Conservation (phyloP, 805 yeast genomes). For the Saccharomycopsis sp. region DNA sequence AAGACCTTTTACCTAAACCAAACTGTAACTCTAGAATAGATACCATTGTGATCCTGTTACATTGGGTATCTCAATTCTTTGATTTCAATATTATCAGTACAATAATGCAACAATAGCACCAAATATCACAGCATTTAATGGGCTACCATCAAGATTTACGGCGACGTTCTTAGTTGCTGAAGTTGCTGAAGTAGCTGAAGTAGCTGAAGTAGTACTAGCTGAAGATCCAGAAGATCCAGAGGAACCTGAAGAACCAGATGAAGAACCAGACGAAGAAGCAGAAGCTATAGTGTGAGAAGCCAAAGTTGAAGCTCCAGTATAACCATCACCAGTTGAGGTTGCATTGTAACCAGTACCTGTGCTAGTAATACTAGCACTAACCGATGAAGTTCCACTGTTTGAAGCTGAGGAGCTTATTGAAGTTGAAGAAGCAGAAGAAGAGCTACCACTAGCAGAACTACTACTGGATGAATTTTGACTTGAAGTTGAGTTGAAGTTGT, state of each 20-base stretch:
- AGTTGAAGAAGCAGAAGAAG: slow-evolving; percentile 30
- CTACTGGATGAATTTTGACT: slow-evolving; percentile 30
- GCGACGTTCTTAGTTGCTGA: background rate
- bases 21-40: no score
- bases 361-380: slow-evolving; percentile 27
- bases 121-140: background rate
- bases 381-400: slow-evolving; percentile 25
- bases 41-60: background rate
- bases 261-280: slow-evolving; percentile 19
- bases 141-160: background rate
- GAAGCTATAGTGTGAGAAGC: slow-evolving; percentile 21
- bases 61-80: background rate
- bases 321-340: slow-evolving; percentile 24
- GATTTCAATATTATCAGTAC: background rate
- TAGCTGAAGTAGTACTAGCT: no score
- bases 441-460: slow-evolving; percentile 24
- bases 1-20: no score
- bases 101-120: background rate
- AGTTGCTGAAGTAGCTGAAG: background rate
- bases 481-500: slow-evolving; percentile 29
- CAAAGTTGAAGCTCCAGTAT: slow-evolving; percentile 24
- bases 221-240: no score
- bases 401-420: slow-evolving; percentile 24
- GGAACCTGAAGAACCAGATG: no score
- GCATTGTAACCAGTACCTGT: slow-evolving; percentile 27